phyloP scores from a whole-genome alignment of 495 filamentous ascomycete genomes.

The Echria macrotheca region DNA sequence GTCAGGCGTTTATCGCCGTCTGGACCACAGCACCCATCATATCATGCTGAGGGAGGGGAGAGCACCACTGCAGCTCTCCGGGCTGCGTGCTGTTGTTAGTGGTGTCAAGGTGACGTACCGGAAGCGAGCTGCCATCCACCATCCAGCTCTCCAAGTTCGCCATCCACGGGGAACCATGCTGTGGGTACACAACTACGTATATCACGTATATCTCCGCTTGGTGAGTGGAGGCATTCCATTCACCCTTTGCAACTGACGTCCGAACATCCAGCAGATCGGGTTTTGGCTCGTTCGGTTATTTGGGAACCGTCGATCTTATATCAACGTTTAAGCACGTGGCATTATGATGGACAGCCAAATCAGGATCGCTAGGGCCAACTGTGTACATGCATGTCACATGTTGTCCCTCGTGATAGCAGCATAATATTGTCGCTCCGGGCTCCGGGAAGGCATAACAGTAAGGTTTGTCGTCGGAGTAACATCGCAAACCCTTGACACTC shows the following conservation, averaged over 20 bases:
- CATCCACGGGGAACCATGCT: too few species aligned
- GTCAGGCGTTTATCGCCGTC: too few species aligned
- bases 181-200: too few species aligned
- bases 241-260: not conserved
- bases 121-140: not conserved
- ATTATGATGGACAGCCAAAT: not conserved
- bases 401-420: too few species aligned
- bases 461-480: too few species aligned
- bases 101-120: conserved; percentile 8
- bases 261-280: not conserved
- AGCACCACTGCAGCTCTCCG: not conserved
- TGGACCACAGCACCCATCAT: too few species aligned
- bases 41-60: conserved; percentile 1
- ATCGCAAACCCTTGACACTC: too few species aligned
- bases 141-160: not conserved
- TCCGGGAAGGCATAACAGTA: too few species aligned
- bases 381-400: too few species aligned
- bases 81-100: not conserved
- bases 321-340: conserved; percentile 2
- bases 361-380: not conserved
- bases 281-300: not conserved
- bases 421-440: too few species aligned
- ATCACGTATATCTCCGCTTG: too few species aligned
- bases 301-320: conserved; percentile 1
- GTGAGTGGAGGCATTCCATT: too few species aligned